Percentiles rank a stretch among this genome's conserved stretches.
phyloP scores from a whole-genome alignment of 2,329 filamentous ascomycete species.

The Talaromyces amestolkiae region DNA sequence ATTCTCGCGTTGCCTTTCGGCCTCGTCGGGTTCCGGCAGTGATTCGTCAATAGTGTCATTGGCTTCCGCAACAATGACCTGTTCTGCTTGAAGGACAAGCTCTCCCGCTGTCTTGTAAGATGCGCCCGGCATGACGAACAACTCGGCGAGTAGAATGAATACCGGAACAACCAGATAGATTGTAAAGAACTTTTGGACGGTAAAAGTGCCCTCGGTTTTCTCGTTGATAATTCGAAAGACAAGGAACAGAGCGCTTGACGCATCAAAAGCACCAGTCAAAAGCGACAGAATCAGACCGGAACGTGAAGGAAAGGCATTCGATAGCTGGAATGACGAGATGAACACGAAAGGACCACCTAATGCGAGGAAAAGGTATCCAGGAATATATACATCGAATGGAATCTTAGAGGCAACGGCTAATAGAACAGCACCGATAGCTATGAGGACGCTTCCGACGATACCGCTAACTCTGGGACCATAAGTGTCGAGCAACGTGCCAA shows the following conservation, averaged over 20 bases:
- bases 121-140: conserved; percentile 69
- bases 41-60: conserved; percentile 57
- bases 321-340: conserved; percentile 79
- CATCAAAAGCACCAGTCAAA: conserved; percentile 78
- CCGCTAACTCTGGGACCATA: conserved; percentile 77
- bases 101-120: conserved; percentile 86
- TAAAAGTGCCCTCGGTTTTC: conserved; percentile 56
- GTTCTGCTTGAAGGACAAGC: conserved; percentile 69
- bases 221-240: conserved; percentile 71
- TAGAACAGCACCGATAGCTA: conserved; percentile 67
- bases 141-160: conserved; percentile 64
- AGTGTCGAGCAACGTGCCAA: conserved; percentile 79
- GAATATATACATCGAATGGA: conserved; percentile 70
- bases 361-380: conserved; percentile 72
- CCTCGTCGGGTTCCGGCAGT: conserved; percentile 48
- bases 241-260: conserved; percentile 74
- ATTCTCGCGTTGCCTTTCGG: conserved; percentile 51
- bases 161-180: conserved; percentile 68
- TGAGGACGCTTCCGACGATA: conserved; percentile 65
- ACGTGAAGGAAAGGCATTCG: conserved; percentile 74
- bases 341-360: conserved; percentile 79
- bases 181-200: conserved; percentile 68
- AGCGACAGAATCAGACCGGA: conserved; percentile 77
- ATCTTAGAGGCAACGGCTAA: conserved; percentile 66
- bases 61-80: conserved; percentile 52